Base-by-base conservation (phyloP, 164 flowering plant species). In the Hamamelis virginiana region DNA sequence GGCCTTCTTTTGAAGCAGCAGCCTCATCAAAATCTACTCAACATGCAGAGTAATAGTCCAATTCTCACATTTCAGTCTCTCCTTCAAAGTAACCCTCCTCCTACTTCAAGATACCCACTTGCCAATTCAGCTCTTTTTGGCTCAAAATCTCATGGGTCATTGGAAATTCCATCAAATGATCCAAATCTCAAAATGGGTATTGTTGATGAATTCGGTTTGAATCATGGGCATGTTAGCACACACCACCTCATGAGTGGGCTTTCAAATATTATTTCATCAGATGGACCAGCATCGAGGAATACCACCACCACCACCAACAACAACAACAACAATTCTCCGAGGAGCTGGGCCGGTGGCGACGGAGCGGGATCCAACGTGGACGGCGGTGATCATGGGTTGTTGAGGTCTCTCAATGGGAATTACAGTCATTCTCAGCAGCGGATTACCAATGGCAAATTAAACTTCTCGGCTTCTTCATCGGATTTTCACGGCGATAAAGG, bases 401-500 rank as follows among this genome's bases (percentile, higher is more conserved):
- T 70, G 25, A 66, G 69, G 67, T 51, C 71, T 28, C 53, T 58
- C 22, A 66, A 74, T 51, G 76, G 63, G 0, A 58, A 45, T 22
- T 58, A 47, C 62, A 19, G 44, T 18, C 64, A 57, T 51, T 28
- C 68, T n/a, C n/a, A n/a, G 0, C 53, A 26, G 46, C 28, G 22
- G 13, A 59, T 55, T 1, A 50, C 48, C 4, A 69, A 70, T 33
- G 72, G 62, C n/a, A 66, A 69, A 44, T 2, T 62, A 25, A 56
- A 50, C 56, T 66, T 25, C 57, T 27, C 72, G 59, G 59, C 65
- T 64, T 52, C 76, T 50, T 69, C 78, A 28, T 69, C 80, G 22
- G 69, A 66, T 59, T 68, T 72, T 69, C 72, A 59, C 45, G 74
- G 74, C 8, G 78, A 72, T 12, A 67, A 74, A 28, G 80, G 67